These are phyloP conservation scores for Aspergillus novoparasiticus DNA, from an alignment of 2,329 filamentous ascomycete genomes.

Conservation along the genomic window DNA sequence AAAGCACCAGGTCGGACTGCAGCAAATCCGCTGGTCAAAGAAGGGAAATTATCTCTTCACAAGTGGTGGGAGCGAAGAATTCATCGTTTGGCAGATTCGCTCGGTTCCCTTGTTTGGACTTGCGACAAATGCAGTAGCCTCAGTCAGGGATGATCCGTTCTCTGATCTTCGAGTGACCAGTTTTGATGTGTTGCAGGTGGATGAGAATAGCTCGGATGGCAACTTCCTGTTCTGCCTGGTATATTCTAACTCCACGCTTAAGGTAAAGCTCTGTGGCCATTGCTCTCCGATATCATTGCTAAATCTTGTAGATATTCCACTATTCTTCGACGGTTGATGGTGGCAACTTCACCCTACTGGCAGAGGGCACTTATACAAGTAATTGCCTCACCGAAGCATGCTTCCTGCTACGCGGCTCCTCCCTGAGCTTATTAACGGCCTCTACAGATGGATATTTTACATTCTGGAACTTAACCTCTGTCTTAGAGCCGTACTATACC, in stretches of 20 bases:
- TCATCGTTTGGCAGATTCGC: conserved; percentile 77
- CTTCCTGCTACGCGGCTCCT: conserved; percentile 42
- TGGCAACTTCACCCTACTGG: conserved; percentile 47
- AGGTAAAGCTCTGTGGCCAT: conserved; percentile 42
- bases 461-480: conserved; percentile 55
- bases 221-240: conserved; percentile 68
- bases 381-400: conserved; percentile 72
- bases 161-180: conserved; percentile 78
- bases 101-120: conserved; percentile 56
- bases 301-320: conserved; percentile 47
- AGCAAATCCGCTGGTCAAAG: conserved; percentile 73
- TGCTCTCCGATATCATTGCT: conserved; percentile 1
- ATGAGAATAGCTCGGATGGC: conserved; percentile 25
- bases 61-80: conserved; percentile 84
- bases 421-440: conserved; percentile 59
- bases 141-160: conserved; percentile 50
- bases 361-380: conserved; percentile 64
- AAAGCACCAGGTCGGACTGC: conserved; percentile 80
- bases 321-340: conserved; percentile 31
- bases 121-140: conserved; percentile 56
- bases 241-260: conserved; percentile 81
- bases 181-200: conserved; percentile 62
- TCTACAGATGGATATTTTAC: conserved; percentile 80
- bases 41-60: conserved; percentile 75
- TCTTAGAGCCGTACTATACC: conserved; percentile 32